Conservation (phyloP, 768 basidiomycete genomes). For the Pulveroboletus sp. region DNA sequence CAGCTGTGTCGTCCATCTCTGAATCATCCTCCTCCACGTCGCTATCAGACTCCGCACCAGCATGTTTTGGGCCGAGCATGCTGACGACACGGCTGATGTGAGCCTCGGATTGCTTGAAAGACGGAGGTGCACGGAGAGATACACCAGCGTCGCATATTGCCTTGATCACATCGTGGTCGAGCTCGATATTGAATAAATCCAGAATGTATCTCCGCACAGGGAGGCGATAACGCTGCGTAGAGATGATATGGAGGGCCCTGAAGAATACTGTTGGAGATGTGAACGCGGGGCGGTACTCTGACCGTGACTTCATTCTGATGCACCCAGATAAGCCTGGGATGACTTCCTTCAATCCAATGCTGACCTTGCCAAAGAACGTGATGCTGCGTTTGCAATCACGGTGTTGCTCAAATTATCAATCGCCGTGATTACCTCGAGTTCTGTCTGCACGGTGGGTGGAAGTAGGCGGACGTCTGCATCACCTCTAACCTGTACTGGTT, state of each 20-base stretch:
- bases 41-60: conserved; percentile 52
- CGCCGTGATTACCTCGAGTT: conserved; percentile 80
- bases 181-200: conserved; percentile 84
- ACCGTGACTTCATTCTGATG: conserved; percentile 68
- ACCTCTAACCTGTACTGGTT: conserved; percentile 29
- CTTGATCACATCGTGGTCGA: conserved; percentile 58
- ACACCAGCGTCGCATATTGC: conserved; percentile 49
- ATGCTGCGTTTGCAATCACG: conserved; percentile 92
- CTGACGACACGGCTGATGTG: conserved; percentile 49
- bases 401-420: conserved; percentile 94
- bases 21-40: conserved; percentile 52
- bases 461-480: conserved; percentile 46
- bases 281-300: conserved; percentile 73
- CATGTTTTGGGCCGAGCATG: conserved; percentile 54
- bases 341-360: conserved; percentile 14
- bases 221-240: conserved; percentile 83
- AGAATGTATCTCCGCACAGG: conserved; percentile 90
- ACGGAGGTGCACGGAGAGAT: conserved; percentile 44
- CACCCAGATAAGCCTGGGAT: not conserved
- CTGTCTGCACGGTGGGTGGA: conserved; percentile 62
- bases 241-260: conserved; percentile 82
- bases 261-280: conserved; percentile 74
- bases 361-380: conserved; percentile 81
- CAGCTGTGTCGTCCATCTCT: conserved; percentile 41
- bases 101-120: conserved; percentile 40